Base-by-base conservation (phyloP, 106 monocot species). In the Dioscorea zingiberensis region DNA sequence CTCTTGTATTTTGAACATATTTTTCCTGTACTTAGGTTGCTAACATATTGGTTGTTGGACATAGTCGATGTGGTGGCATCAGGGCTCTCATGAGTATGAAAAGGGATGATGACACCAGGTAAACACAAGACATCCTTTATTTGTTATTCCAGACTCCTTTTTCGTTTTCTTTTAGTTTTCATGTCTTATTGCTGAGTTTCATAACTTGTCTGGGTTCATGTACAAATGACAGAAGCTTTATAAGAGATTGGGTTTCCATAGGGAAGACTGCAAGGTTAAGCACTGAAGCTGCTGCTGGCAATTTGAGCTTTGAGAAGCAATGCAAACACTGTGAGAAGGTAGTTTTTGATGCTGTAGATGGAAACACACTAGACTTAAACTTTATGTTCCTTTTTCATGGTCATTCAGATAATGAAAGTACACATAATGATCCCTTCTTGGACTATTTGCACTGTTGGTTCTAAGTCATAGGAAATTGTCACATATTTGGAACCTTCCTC, bases 41-140 rank as follows among this genome's bases (percentile, higher is more conserved):
- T 47, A 91, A 97, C 75, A 85, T 97, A 47, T 75, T 97, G 61
- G 81, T 97, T 18, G 71, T 91, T 78, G 95, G 95, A 32, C 95
- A 97, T 65, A 97, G 95, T 60, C 69, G 85, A 23, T 97, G 95
- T 88, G 95, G 95, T 60, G 95, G 95, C 25, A 97, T 97, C 73
- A 80, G 71, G 27, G 95, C 95, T 11, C 81, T 97, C 59, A 97
- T 97, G 94, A 87, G 82, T 65, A 80, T 84, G 85, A 73, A 84
- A 62, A 65, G 82, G 18, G 56, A 82, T 29, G 64, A 27, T 57
- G 47, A 68, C 53, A 77, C 73, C 63, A 74, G 79, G 97, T 97
- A 86, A 11, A 53, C 12, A 56, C 9, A 15, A 15, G 12, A 44
- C 30, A n/a, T 28, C 49, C n/a, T 55, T 49, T n/a, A 21, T 64